Evolutionary conservation across 441 rosid species (phyloP), one percentile per base, ranked within the genome.

Genomic region (Cnidoscolus chayamansa): DNA sequence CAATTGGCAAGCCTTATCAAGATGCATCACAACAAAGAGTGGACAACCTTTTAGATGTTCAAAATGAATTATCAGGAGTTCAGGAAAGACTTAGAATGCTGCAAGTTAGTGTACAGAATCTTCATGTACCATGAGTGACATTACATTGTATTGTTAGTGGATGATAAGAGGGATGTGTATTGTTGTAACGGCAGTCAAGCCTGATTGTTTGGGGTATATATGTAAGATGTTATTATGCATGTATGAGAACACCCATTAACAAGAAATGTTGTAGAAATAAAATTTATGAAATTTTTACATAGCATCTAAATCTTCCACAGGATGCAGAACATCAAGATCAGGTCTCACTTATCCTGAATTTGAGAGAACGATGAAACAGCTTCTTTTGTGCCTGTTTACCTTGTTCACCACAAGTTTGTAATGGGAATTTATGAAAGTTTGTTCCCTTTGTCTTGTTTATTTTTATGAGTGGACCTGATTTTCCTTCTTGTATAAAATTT

Each of bases 41-140:
- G 20, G 90, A 88, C 76, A 79, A 78, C 60, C 85, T 90, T 56
- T 17, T 84, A 58, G 74, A 73, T 72, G 74, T 83, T 62, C 88
- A 86, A 80, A 86, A 80, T 61, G 90, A 86, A 74, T 62, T 92
- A 43, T 86, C 88, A 51, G 81, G 71, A 16, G 83, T 80, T 19
- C 78, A 79, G 79, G 78, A 81, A 71, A 83, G 76, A 81, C 63
- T 59, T 30, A 31, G 9, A 59, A 59, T n/a, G 10, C 63, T 59
- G 32, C 89, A 78, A 83, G 82, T 84, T 35, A 96, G 90, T 65
- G 90, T 94, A 40, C 93, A 90, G 77, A 94, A 94, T 77, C 81
- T 87, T 76, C 96, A 92, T 81, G 85, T 88, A 61, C 86, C 79
- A 55, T 83, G 68, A 85, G 72, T 72, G 10, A 12, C 15, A 15